These are phyloP conservation scores for Nicotiana sylvestris DNA, from an alignment of 257 asterid genomes.

Conservation along the genomic window DNA sequence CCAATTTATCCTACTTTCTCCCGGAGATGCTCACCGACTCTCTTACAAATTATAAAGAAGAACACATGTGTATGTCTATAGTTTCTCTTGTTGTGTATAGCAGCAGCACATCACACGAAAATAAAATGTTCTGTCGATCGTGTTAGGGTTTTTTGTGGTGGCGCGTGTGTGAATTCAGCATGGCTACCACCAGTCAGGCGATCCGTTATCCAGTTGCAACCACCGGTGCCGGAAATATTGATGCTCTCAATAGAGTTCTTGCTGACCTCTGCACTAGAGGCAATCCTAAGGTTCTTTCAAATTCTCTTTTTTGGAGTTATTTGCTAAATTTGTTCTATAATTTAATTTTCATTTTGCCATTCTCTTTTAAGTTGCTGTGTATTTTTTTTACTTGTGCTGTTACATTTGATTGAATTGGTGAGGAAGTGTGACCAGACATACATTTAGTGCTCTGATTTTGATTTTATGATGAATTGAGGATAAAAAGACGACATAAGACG, in stretches of 20 bases:
- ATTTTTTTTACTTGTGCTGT: neutral
- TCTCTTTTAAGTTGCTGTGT: neutral
- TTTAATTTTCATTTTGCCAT: neutral
- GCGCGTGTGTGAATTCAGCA: constrained; percentile 3
- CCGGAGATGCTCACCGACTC: neutral
- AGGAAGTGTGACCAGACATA: neutral
- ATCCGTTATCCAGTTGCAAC: constrained; percentile 58
- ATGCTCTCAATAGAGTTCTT: constrained; percentile 61
- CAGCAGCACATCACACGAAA: neutral
- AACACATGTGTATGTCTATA: neutral
- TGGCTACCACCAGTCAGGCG: constrained; percentile 54
- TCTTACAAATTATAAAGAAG: neutral
- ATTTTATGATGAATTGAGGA: neutral
- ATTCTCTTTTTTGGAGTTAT: constrained; percentile 5
- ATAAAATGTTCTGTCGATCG: neutral
- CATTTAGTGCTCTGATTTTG: neutral
- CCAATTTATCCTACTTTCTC: neutral
- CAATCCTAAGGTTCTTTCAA: constrained; percentile 54
- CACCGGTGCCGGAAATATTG: constrained; percentile 60
- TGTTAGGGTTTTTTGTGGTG: constrained; percentile 45
- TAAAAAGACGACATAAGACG: neutral
- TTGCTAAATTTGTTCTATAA: neutral
- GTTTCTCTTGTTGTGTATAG: neutral
- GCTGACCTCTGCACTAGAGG: constrained; percentile 70
- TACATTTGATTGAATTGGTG: neutral